phyloP scores from a whole-genome alignment of 305 asterid genomes.

The Fraxinus dipetala region DNA sequence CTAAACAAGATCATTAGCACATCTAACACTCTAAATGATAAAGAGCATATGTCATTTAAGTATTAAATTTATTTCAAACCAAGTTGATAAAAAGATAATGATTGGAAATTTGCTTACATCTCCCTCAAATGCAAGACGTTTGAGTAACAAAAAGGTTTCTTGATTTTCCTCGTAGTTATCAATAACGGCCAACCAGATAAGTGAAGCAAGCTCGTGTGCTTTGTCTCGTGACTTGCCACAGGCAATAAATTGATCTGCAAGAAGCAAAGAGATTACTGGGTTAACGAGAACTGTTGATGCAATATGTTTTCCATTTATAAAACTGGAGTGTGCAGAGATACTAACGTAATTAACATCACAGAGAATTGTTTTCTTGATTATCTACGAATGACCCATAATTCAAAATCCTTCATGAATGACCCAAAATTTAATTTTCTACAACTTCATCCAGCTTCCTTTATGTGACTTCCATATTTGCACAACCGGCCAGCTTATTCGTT shows the following conservation, averaged over 20 bases:
- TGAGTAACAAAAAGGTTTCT: conserved; percentile 49
- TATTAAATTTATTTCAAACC: background rate
- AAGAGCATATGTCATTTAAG: background rate
- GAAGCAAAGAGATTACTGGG: conserved; percentile 12
- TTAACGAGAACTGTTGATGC: background rate
- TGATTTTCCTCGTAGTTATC: conserved; percentile 67
- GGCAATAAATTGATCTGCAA: conserved; percentile 70
- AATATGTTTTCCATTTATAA: too few relatives aligned
- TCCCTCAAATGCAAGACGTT: conserved; percentile 63
- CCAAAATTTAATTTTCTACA: background rate
- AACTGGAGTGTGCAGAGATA: too few relatives aligned
- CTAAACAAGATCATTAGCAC: too few relatives aligned
- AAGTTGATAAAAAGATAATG: conserved; percentile 1
- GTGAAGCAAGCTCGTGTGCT: conserved; percentile 4
- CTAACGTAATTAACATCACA: background rate
- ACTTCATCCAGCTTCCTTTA: background rate
- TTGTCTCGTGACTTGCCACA: background rate
- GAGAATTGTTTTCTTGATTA: background rate
- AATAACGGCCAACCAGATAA: conserved; percentile 64
- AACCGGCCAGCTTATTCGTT: background rate
- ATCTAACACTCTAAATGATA: too few relatives aligned
- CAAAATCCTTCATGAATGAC: too few relatives aligned
- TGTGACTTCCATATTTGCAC: background rate
- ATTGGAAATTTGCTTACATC: conserved; percentile 42
- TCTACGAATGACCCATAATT: background rate